Evolutionary conservation across 2,329 filamentous ascomycete species (phyloP).

Genomic region (Pezicula carpinea): DNA sequence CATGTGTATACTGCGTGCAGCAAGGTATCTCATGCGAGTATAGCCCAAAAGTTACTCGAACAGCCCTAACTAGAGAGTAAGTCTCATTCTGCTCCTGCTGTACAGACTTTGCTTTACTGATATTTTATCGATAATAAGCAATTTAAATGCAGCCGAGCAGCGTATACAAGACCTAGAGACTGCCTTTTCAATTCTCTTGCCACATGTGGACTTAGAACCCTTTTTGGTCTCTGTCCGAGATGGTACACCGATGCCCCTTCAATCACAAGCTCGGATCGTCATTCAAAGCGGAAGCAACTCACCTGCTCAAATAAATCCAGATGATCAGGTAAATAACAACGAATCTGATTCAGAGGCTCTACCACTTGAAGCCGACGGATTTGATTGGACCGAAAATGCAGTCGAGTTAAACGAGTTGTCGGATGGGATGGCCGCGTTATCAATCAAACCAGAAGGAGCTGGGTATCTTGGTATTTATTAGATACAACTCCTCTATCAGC

Average conservation of each 20-base stretch:
- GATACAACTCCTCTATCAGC: not conserved
- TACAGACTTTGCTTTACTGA: not conserved
- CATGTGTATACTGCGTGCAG: slow-evolving; percentile 35
- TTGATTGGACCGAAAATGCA: slow-evolving; percentile 15
- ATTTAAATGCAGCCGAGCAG: slow-evolving; percentile 15
- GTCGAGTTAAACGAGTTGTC: slow-evolving; percentile 7
- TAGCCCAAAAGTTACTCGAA: slow-evolving; percentile 35
- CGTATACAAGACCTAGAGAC: slow-evolving; percentile 11
- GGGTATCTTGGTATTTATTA: slow-evolving; percentile 26
- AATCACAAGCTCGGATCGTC: not conserved
- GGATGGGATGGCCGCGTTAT: slow-evolving; percentile 33
- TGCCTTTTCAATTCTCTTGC: slow-evolving; percentile 8
- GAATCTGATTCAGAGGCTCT: slow-evolving; percentile 9
- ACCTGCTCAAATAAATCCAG: not conserved
- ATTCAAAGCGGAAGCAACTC: not conserved
- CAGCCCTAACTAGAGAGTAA: slow-evolving; percentile 36
- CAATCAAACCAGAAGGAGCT: slow-evolving; percentile 31
- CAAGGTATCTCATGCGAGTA: slow-evolving; percentile 36
- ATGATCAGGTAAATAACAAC: not conserved
- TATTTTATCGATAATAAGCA: slow-evolving; percentile 1
- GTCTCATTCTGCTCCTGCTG: slow-evolving; percentile 9
- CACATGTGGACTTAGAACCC: slow-evolving; percentile 14
- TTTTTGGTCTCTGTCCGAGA: slow-evolving; percentile 4
- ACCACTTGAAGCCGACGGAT: slow-evolving; percentile 15
- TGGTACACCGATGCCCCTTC: not conserved